phyloP scores from a whole-genome alignment of 2,329 filamentous ascomycete genomes.

The Diaporthe australafricana region DNA sequence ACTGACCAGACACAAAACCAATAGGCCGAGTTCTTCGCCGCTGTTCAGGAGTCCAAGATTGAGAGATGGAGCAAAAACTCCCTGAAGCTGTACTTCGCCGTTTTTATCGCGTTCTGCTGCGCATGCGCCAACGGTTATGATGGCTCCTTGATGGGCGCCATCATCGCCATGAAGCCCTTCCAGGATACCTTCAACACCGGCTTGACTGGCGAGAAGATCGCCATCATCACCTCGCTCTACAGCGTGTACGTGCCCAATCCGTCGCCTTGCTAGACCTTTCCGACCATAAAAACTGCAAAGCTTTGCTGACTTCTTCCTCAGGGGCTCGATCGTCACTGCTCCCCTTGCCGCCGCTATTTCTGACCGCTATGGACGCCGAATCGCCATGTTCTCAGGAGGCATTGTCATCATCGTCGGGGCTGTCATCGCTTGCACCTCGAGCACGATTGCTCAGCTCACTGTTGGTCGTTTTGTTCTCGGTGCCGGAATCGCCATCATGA shows the following conservation, averaged over 20 bases:
- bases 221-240: constrained; percentile 59
- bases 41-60: constrained; percentile 58
- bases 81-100: constrained; percentile 55
- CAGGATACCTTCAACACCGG: constrained; percentile 52
- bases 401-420: constrained; percentile 58
- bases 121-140: constrained; percentile 62
- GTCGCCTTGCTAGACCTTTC: background rate
- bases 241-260: constrained; percentile 52
- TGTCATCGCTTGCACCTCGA: constrained; percentile 53
- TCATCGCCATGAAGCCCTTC: constrained; percentile 58
- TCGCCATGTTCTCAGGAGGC: constrained; percentile 58
- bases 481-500: constrained; percentile 59
- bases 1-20: constrained; percentile 30
- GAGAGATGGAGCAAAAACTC: constrained; percentile 55
- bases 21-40: constrained; percentile 60
- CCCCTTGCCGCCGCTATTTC: constrained; percentile 57
- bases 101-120: constrained; percentile 59
- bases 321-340: constrained; percentile 55
- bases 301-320: constrained; percentile 38
- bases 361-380: constrained; percentile 56
- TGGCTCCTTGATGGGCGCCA: constrained; percentile 57
- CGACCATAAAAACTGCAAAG: background rate
- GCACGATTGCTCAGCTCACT: constrained; percentile 53
- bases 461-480: constrained; percentile 61
- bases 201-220: constrained; percentile 52